Percentiles rank a stretch among this genome's conserved stretches.
These are phyloP conservation scores for Mucor racemosus DNA, from an alignment of 371 early-diverging fungal species.

Conservation along the genomic window DNA sequence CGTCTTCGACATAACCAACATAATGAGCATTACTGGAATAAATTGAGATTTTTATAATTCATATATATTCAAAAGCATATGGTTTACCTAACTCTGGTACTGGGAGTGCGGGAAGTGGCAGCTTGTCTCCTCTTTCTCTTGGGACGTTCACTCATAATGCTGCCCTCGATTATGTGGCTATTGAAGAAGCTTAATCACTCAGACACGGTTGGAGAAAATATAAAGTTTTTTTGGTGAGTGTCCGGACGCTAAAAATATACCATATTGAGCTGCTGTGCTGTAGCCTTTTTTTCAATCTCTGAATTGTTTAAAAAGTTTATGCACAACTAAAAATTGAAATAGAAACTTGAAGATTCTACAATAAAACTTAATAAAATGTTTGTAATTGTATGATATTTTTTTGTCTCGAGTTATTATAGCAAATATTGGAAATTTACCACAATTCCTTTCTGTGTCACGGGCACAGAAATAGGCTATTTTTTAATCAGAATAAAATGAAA, in stretches of 20 bases:
- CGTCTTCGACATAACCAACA: conserved; percentile 96
- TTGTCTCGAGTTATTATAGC: no score
- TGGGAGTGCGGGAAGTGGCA: conserved; percentile 22
- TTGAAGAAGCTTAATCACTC: not conserved
- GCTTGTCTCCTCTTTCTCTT: conserved; percentile 50
- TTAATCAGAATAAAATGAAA: no score
- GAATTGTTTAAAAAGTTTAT: no score
- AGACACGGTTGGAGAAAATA: not conserved
- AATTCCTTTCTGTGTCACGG: no score
- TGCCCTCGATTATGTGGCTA: not conserved
- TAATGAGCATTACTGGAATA: conserved; percentile 78
- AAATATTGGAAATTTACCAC: no score
- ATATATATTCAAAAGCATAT: not conserved
- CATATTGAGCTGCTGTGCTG: no score
- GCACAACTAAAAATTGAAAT: no score
- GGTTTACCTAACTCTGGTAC: conserved; percentile 19
- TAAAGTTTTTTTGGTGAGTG: not conserved
- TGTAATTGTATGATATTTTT: no score
- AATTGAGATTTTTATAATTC: not conserved
- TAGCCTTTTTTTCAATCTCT: no score
- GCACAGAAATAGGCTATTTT: no score
- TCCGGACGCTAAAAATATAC: not conserved
- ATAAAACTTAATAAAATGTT: no score
- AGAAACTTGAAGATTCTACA: no score
- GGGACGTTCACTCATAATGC: conserved; percentile 50